Conservation (phyloP, 352 stramenopile species). For the Globisporangium perplexum region DNA sequence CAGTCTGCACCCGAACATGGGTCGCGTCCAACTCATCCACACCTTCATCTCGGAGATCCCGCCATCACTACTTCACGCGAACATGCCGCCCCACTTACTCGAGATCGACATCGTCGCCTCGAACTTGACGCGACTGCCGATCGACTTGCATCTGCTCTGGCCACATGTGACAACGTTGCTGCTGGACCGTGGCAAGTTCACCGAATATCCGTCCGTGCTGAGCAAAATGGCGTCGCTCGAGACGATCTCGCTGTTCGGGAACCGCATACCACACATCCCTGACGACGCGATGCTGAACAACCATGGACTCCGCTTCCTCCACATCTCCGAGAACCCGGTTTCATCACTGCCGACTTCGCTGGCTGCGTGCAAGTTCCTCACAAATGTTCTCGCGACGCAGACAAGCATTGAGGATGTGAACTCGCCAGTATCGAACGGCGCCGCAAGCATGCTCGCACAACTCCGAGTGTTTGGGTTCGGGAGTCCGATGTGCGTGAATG, state of each 20-base stretch:
- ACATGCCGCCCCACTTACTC: constrained; percentile 7
- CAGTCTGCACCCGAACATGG: constrained; percentile 4
- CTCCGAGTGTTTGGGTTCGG: not conserved
- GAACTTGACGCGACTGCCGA: constrained; percentile 12
- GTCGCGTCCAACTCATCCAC: constrained; percentile 12
- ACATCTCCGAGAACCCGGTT: not conserved
- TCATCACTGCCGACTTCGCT: not conserved
- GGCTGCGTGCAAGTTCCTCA: not conserved
- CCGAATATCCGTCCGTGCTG: constrained; percentile 3
- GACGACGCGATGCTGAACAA: not conserved
- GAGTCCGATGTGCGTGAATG: not conserved
- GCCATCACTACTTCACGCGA: not conserved
- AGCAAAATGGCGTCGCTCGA: constrained; percentile 7
- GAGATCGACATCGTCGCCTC: constrained; percentile 19
- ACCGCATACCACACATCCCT: not conserved
- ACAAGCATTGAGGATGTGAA: not conserved
- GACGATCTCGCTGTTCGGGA: constrained; percentile 11
- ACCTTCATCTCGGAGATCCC: constrained; percentile 11
- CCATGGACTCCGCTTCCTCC: not conserved
- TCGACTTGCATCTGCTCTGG: constrained; percentile 9
- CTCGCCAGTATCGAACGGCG: not conserved
- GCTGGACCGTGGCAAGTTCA: constrained; percentile 12
- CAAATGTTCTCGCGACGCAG: not conserved
- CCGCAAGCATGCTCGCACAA: not conserved
- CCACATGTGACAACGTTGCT: constrained; percentile 10